Conservation (phyloP, 1,284 basidiomycete genomes). For the Phellinidium pouzarii region DNA sequence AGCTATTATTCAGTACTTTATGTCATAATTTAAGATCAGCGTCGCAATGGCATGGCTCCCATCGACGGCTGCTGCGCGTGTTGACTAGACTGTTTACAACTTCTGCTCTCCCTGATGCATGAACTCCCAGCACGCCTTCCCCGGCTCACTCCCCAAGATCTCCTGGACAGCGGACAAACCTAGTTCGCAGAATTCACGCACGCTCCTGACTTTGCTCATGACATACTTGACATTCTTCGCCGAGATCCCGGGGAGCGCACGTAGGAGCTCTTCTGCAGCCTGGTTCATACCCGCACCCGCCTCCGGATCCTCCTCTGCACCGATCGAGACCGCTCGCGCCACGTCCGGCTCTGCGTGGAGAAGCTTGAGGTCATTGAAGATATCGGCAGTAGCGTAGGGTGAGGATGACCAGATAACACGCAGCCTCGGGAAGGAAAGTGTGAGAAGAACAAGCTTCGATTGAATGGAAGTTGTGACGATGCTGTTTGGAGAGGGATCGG, state of each 20-base stretch:
- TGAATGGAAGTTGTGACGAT: constrained; percentile 54
- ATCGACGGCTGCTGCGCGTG: no score
- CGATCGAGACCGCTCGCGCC: constrained; percentile 65
- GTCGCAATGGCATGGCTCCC: no score
- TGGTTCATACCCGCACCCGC: constrained; percentile 63
- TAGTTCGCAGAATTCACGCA: constrained; percentile 74
- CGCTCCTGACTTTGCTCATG: constrained; percentile 71
- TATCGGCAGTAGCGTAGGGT: constrained; percentile 86
- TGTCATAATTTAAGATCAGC: no score
- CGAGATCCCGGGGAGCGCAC: constrained; percentile 72
- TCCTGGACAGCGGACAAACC: constrained; percentile 57
- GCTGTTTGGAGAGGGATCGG: constrained; percentile 35
- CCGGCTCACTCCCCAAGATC: constrained; percentile 79
- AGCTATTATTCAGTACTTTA: no score
- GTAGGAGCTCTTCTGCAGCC: constrained; percentile 69
- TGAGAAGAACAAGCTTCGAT: constrained; percentile 86
- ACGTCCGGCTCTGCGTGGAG: constrained; percentile 82
- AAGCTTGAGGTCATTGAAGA: constrained; percentile 90
- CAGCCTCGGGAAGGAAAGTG: constrained; percentile 84
- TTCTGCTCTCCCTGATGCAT: constrained; percentile 61
- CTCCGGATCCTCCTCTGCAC: constrained; percentile 68
- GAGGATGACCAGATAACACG: constrained; percentile 97
- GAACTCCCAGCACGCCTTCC: constrained; percentile 75
- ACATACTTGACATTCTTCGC: constrained; percentile 85
- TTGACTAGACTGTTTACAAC: no score